Evolutionary conservation across 768 basidiomycete genomes (phyloP).

Genomic region (Hortiboletus campestris): DNA sequence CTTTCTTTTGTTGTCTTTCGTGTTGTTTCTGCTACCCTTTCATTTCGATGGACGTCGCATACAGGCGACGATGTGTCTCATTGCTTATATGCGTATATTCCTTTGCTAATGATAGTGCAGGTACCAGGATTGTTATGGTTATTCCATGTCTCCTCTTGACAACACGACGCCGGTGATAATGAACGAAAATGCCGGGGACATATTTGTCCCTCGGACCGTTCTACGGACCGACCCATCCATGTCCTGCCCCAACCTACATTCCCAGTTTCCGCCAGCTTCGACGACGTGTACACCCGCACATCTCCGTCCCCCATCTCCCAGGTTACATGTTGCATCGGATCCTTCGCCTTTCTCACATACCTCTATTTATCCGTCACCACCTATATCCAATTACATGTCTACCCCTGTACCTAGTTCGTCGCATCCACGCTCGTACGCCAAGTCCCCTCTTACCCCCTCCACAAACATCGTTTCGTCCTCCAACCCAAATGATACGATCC

Average conservation of each 20-base stretch:
- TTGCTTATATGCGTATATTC: slow-evolving; percentile 9
- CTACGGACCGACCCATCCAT: slow-evolving; percentile 14
- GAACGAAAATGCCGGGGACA: slow-evolving; percentile 26
- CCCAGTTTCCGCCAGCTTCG: slow-evolving; percentile 5
- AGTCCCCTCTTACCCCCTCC: slow-evolving; percentile 35
- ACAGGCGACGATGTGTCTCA: slow-evolving; percentile 12
- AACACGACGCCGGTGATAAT: slow-evolving; percentile 36
- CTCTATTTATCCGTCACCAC: slow-evolving; percentile 26
- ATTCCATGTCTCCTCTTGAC: slow-evolving; percentile 28
- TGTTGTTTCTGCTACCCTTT: neutral
- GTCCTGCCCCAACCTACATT: slow-evolving; percentile 11
- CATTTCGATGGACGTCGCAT: slow-evolving; percentile 8
- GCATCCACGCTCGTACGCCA: slow-evolving; percentile 15
- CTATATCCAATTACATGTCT: slow-evolving; percentile 24
- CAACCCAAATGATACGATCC: slow-evolving; percentile 56
- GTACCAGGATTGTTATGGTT: slow-evolving; percentile 28
- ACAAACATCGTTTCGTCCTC: slow-evolving; percentile 37
- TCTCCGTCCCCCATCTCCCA: slow-evolving; percentile 31
- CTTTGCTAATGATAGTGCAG: slow-evolving; percentile 22
- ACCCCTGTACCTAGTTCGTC: slow-evolving; percentile 21
- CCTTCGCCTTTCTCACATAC: slow-evolving; percentile 19
- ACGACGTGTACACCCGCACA: slow-evolving; percentile 23
- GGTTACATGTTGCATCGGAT: slow-evolving; percentile 23
- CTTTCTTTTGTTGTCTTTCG: neutral
- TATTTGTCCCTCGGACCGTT: slow-evolving; percentile 23